These are phyloP conservation scores for Davidsoniella neocaledoniae DNA, from an alignment of 2,329 filamentous ascomycete species.

Conservation along the genomic window DNA sequence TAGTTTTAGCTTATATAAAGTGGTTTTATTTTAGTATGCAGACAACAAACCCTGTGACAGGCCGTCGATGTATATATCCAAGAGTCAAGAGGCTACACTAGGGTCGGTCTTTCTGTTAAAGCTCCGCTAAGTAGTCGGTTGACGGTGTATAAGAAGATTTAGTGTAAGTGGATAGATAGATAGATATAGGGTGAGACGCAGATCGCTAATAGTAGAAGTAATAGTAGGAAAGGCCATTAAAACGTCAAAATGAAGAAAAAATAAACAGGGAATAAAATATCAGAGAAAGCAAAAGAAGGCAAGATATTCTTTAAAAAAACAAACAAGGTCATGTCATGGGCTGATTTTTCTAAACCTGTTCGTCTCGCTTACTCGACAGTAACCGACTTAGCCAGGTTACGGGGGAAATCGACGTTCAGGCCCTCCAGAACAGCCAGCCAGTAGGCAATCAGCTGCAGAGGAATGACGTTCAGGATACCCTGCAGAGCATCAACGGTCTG, in stretches of 20 bases:
- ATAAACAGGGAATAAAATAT: too few relatives aligned
- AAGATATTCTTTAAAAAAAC: conserved; percentile 11
- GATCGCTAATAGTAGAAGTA: too few relatives aligned
- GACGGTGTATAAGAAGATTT: too few relatives aligned
- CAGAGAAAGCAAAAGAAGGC: too few relatives aligned
- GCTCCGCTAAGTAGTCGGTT: too few relatives aligned
- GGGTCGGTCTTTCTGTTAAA: conserved; percentile 6
- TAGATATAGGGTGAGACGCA: too few relatives aligned
- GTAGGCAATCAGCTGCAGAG: conserved; percentile 94
- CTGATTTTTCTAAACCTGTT: not conserved
- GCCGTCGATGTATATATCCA: not conserved
- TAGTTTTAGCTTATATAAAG: too few relatives aligned
- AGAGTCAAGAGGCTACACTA: conserved; percentile 2
- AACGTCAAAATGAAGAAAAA: too few relatives aligned
- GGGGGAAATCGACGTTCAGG: conserved; percentile 94
- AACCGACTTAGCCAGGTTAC: conserved; percentile 96
- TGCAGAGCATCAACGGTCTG: conserved; percentile 90
- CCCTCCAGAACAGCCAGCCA: conserved; percentile 95
- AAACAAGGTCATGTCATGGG: conserved; percentile 13
- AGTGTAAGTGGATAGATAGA: too few relatives aligned
- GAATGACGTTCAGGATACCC: conserved; percentile 94
- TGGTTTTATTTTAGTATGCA: not conserved
- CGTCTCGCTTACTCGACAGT: conserved; percentile 74
- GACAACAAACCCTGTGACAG: not conserved
- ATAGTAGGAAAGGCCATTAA: too few relatives aligned